Percentiles rank a stretch among this genome's conserved stretches.
Evolutionary conservation across 495 filamentous ascomycete species (phyloP).

Genomic region (Aspergillus hancockii): DNA sequence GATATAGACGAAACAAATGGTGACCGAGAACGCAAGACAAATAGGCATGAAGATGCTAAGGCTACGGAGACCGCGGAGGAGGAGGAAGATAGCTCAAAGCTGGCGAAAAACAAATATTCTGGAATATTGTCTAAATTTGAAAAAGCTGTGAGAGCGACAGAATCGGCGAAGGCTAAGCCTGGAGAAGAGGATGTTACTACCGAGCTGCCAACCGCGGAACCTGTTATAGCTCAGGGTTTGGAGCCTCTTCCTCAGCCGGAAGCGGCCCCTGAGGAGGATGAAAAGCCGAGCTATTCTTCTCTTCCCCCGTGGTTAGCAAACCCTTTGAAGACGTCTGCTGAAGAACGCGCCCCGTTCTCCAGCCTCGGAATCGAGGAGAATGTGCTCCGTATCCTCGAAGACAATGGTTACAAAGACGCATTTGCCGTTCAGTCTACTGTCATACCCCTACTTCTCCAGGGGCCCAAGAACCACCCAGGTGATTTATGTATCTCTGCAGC

Average conservation of each 20-base stretch:
- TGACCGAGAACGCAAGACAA: conserved; percentile 8
- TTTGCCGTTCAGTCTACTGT: conserved; percentile 84
- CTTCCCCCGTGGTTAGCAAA: conserved; percentile 69
- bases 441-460: conserved; percentile 73
- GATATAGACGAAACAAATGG: conserved; percentile 19
- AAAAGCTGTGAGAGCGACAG: conserved; percentile 36
- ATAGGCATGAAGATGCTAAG: conserved; percentile 2
- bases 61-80: conserved; percentile 1
- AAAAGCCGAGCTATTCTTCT: conserved; percentile 48
- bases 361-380: conserved; percentile 57
- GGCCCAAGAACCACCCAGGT: conserved; percentile 54
- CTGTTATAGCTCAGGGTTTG: conserved; percentile 62
- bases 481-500: conserved; percentile 87
- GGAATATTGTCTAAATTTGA: conserved; percentile 49
- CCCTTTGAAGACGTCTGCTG: conserved; percentile 63
- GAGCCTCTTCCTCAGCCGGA: conserved; percentile 78
- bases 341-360: conserved; percentile 59
- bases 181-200: conserved; percentile 23
- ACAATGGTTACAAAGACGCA: conserved; percentile 69
- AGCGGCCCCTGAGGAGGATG: conserved; percentile 52
- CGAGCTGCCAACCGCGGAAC: conserved; percentile 27
- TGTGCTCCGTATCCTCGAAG: conserved; percentile 59
- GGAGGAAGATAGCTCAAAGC: conserved; percentile 20
- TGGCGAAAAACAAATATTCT: conserved; percentile 38
- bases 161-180: conserved; percentile 29